Evolutionary conservation across 257 asterid species (phyloP).

Genomic region (Ehretia macrophylla): DNA sequence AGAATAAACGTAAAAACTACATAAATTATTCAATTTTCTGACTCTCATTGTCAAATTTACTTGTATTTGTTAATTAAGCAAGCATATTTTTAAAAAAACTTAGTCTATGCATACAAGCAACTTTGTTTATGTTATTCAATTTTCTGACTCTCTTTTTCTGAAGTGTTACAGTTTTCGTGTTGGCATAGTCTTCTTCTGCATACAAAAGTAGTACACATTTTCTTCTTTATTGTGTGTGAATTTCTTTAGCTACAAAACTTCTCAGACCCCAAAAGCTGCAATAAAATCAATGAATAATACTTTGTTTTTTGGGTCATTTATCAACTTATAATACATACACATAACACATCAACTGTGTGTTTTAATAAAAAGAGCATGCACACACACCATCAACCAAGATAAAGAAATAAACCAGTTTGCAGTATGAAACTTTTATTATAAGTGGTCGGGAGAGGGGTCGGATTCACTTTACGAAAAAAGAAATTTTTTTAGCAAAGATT

Average conservation of each 20-base stretch:
- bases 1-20: no score
- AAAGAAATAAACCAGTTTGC: not conserved
- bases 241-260: not conserved
- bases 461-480: no score
- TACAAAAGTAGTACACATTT: conserved; percentile 17
- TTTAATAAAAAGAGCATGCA: not conserved
- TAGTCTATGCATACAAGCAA: not conserved
- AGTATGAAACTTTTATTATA: no score
- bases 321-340: not conserved
- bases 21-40: no score
- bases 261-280: conserved; percentile 8
- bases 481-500: not conserved
- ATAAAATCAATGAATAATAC: no score
- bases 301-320: no score
- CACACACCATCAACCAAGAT: not conserved
- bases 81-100: not conserved
- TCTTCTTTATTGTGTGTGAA: not conserved
- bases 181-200: conserved; percentile 30
- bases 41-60: not conserved
- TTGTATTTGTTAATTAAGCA: not conserved
- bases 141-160: conserved; percentile 21
- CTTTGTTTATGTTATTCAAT: not conserved
- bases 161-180: conserved; percentile 44
- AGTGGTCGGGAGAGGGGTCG: no score
- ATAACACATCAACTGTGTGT: not conserved